phyloP scores from a whole-genome alignment of 2,329 filamentous ascomycete genomes.

The Fusarium albidum region DNA sequence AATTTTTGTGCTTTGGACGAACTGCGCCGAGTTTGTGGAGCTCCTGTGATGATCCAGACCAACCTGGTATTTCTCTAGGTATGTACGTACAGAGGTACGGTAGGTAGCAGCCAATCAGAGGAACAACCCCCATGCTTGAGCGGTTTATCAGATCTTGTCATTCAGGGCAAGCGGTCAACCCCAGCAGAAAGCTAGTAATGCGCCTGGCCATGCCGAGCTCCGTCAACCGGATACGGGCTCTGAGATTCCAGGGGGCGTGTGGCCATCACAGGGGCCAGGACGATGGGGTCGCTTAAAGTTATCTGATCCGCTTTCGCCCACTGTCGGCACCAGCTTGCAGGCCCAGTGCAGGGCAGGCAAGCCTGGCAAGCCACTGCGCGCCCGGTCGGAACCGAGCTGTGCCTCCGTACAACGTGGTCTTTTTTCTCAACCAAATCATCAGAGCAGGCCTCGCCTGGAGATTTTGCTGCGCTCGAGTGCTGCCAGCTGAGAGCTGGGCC shows the following conservation, averaged over 20 bases:
- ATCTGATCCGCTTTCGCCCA: slow-evolving; percentile 39
- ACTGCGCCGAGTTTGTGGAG: too few relatives aligned
- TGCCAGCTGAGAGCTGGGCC: background rate
- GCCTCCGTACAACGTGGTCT: slow-evolving; percentile 5
- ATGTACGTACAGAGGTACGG: too few relatives aligned
- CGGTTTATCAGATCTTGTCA: slow-evolving; percentile 33
- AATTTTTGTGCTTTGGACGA: background rate
- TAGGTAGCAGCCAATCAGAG: background rate
- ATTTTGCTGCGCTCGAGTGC: background rate
- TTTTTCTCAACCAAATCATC: slow-evolving; percentile 1
- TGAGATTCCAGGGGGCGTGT: slow-evolving; percentile 4
- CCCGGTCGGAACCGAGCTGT: slow-evolving; percentile 2
- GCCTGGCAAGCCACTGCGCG: slow-evolving; percentile 14
- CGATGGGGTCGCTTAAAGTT: slow-evolving; percentile 26
- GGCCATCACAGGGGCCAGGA: slow-evolving; percentile 1
- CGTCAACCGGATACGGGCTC: slow-evolving; percentile 20
- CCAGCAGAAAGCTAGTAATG: background rate
- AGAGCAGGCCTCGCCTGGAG: slow-evolving; percentile 3
- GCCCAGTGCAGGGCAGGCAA: background rate
- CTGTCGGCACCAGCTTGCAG: slow-evolving; percentile 11
- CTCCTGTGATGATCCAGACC: background rate
- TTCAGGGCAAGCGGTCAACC: slow-evolving; percentile 12
- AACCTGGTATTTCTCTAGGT: too few relatives aligned
- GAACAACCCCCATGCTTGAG: slow-evolving; percentile 11
- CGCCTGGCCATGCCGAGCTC: slow-evolving; percentile 2